These are phyloP conservation scores for Suillus subalutaceus DNA, from an alignment of 768 basidiomycete species.

Conservation along the genomic window DNA sequence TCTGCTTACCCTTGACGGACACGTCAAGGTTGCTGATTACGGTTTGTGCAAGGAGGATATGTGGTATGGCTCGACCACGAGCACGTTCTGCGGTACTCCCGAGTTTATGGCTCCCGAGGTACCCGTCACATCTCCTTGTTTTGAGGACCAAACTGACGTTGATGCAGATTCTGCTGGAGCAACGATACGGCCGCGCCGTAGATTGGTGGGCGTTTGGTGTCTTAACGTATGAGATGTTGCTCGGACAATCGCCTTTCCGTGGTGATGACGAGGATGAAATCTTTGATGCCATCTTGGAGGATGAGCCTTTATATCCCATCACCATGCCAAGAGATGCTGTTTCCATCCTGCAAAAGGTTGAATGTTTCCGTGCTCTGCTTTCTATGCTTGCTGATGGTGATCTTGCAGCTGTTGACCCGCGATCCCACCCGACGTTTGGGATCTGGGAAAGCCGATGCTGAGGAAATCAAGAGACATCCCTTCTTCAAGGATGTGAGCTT, in stretches of 20 bases:
- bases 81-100: conserved; percentile 98
- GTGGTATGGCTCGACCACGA: conserved; percentile 95
- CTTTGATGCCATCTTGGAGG: conserved; percentile 98
- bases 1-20: conserved; percentile 92
- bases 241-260: conserved; percentile 98
- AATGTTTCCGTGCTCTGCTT: conserved; percentile 10
- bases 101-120: conserved; percentile 99
- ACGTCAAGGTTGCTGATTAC: conserved; percentile 99
- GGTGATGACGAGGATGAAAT: conserved; percentile 99
- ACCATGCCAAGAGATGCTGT: conserved; percentile 99
- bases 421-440: conserved; percentile 92
- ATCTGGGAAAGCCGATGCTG: conserved; percentile 88
- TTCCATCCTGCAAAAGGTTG: conserved; percentile 90
- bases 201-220: conserved; percentile 99
- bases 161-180: conserved; percentile 92
- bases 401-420: conserved; percentile 78
- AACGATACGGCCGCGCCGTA: conserved; percentile 96
- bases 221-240: conserved; percentile 96
- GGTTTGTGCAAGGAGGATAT: conserved; percentile 99
- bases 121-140: not conserved
- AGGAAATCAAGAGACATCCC: conserved; percentile 95
- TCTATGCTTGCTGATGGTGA: conserved; percentile 10
- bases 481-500: conserved; percentile 99
- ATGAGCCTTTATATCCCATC: conserved; percentile 97
- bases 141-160: conserved; percentile 12